Evolutionary conservation across 1,284 basidiomycete genomes (phyloP).

Genomic region (Phaffia rhodozyma): DNA sequence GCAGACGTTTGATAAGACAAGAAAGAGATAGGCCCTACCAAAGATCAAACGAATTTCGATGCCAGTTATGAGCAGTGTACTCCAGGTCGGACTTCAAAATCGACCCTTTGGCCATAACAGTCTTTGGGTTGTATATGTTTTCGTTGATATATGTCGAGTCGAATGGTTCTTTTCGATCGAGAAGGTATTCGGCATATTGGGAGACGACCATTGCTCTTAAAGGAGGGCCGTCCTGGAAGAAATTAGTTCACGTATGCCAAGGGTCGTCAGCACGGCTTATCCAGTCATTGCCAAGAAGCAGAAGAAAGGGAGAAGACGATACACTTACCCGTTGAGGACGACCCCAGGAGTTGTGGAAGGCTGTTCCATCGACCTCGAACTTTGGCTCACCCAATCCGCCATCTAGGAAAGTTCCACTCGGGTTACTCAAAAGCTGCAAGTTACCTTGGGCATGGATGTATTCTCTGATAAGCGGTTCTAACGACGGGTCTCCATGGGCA

Average conservation of each 20-base stretch:
- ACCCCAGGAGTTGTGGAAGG: slow-evolving; percentile 37
- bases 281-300: neutral
- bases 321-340: slow-evolving; percentile 34
- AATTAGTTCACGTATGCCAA: neutral
- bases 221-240: slow-evolving; percentile 38
- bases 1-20: slow-evolving; percentile 10
- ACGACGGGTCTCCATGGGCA: slow-evolving; percentile 18
- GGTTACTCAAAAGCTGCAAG: slow-evolving; percentile 36
- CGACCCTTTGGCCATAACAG: slow-evolving; percentile 9
- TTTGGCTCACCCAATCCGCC: slow-evolving; percentile 46
- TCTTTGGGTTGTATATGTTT: slow-evolving; percentile 31
- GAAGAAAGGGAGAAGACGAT: neutral
- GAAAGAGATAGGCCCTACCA: slow-evolving; percentile 22
- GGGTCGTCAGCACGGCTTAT: neutral
- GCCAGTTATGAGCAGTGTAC: slow-evolving; percentile 36
- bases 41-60: slow-evolving; percentile 33
- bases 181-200: slow-evolving; percentile 36
- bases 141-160: slow-evolving; percentile 31
- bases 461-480: slow-evolving; percentile 29
- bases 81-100: slow-evolving; percentile 43
- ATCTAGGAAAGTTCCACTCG: slow-evolving; percentile 35
- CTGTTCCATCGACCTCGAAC: slow-evolving; percentile 36
- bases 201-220: slow-evolving; percentile 37
- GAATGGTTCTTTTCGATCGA: slow-evolving; percentile 29
- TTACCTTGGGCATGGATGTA: slow-evolving; percentile 30